A percentile compares a stretch with the other conserved stretches of the same genome.
phyloP scores from a whole-genome alignment of 345 rosid genomes.

The Melaleuca quinquenervia region DNA sequence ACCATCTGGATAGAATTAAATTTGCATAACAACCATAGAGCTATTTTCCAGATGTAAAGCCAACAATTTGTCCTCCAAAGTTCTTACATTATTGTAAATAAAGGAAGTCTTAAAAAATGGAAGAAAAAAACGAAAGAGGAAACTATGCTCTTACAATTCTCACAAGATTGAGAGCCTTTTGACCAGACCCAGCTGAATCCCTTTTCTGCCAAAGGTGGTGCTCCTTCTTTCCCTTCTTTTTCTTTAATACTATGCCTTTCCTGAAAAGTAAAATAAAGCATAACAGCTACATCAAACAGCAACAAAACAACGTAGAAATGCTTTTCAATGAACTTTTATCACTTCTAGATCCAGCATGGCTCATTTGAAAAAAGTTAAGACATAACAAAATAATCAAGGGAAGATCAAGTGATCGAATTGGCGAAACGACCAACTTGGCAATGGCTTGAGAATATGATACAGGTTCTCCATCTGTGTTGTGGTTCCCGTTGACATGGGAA shows the following conservation, averaged over 20 bases:
- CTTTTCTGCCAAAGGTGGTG: slow-evolving; percentile 75
- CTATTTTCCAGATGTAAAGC: neutral
- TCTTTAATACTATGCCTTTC: neutral
- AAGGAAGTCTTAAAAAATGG: neutral
- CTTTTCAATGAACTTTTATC: neutral
- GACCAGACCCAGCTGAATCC: slow-evolving; percentile 73
- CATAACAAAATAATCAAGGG: neutral
- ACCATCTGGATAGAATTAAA: neutral
- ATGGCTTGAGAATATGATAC: neutral
- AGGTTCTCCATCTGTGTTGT: neutral
- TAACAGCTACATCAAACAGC: neutral
- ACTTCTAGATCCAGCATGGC: neutral
- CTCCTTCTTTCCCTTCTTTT: slow-evolving; percentile 38
- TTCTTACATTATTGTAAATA: neutral
- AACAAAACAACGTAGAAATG: neutral
- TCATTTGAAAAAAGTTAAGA: neutral
- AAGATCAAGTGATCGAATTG: neutral
- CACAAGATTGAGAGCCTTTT: slow-evolving; percentile 61
- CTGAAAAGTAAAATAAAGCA: neutral
- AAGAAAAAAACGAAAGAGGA: neutral
- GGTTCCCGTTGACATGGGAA: neutral
- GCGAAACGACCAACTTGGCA: neutral
- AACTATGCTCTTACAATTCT: slow-evolving; percentile 37
- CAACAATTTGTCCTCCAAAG: neutral
- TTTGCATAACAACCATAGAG: neutral